Base-by-base conservation (phyloP, 768 basidiomycete species). In the Pulveroboletus frians region DNA sequence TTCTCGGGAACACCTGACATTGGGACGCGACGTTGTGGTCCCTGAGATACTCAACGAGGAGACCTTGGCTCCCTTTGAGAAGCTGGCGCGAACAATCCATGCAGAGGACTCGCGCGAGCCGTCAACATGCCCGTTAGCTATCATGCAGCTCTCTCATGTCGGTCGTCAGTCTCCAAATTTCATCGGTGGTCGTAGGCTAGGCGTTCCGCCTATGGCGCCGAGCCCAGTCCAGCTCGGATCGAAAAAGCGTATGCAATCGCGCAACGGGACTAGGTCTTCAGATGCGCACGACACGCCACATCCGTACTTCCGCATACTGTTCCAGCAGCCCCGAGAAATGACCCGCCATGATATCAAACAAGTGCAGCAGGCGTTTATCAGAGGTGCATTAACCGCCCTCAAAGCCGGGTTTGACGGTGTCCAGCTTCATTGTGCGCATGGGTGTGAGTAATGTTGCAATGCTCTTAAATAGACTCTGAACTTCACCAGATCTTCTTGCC, bases 121-220 rank as follows among this genome's bases (percentile, higher is more conserved):
- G n/a, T 46, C 49, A 2, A 34, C 44, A 40, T 47, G 47, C 37
- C 35, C 59, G 4, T 69, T 88, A 5, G 79, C 84, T 8, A 73
- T 97, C 48, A 78, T 94, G 75, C 94, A 97, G 60, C 69, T 97
- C 40, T 88, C 76, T 39, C 94, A 97, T 60, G 64, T 74, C 5
- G 88, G 94, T 5, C 78, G 93, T 7, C 94, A 97, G 66, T 91
- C 91, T 2, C 70, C 81, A 9, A 84, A 85, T 49, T 48, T 91
- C 39, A 54, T 89, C 21, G 82, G 85, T 15, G 87, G 86, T 21
- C 79, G 91, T n/a, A 55, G 56, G 14, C 74, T 78, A 0, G 83
- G 83, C 56, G 62, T 69, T 5, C 64, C 77, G 5, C 84, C 93
- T 1, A 62, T 88, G 5, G 88, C 83, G 0, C 89, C 92, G 0